Base-by-base conservation (phyloP, 805 yeast genomes). In the Metschnikowia rubicola region DNA sequence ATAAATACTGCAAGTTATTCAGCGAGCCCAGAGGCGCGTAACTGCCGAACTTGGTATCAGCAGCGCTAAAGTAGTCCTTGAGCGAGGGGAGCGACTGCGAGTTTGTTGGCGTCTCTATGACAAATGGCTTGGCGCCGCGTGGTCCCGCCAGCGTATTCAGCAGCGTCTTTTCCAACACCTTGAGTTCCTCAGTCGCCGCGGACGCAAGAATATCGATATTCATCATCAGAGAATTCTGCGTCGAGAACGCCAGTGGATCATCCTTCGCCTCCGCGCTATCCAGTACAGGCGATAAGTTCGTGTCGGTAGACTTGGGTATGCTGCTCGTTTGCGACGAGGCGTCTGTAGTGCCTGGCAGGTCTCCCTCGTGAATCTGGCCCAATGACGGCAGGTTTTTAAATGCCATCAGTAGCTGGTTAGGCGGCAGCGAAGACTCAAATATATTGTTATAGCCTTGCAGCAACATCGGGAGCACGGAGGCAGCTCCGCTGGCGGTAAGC, bases 121-220 rank as follows among this genome's bases (percentile, higher is more conserved):
- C 41, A 30, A 35, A 41, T 13, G 37, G 44, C 37, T 41, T 31
- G 15, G 42, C 28, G 13, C 38, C 32, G 31, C 44, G 47, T 5
- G 43, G 11, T 13, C 26, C 35, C 8, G 7, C 26, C 10, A 29
- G 44, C 3, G 52, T 28, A 15, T 51, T 50, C 19, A 55, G 43
- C n/a, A 45, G 33, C 19, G 56, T 35, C 37, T 53, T 59, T 51
- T 72, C 71, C 50, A 78, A 52, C 48, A 70, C 68, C 45, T 70
- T 70, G 47, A 79, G 66, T 59, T 79, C 83, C 57, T 78, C 80
- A 3, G 79, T 70, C 4, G 83, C 83, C 6, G 82, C 81, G 10
- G 75, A 65, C 6, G 82, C 83, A 40, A 79, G 61, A 3, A 77
- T 64, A 57, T 78, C 80, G 41, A 79, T 78, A 54, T 75, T 77